Base-by-base conservation (phyloP, 2,329 filamentous ascomycete species). In the Boeremia exigua region DNA sequence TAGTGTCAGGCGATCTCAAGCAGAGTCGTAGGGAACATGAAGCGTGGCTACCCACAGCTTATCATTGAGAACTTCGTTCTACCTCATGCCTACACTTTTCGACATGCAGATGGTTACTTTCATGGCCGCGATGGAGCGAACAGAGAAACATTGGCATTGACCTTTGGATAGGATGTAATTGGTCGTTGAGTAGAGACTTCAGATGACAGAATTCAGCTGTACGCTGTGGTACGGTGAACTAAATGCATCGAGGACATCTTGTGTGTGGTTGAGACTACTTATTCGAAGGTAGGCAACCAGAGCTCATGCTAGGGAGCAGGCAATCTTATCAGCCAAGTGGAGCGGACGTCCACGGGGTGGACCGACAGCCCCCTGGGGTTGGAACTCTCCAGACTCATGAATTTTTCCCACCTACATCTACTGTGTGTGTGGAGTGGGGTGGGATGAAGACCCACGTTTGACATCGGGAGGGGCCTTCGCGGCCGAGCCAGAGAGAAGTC, bases 31-130 rank as follows among this genome's bases (percentile, higher is more conserved):
- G 14, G 49, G 17, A 56, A 38, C 9, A 59, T 66, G 61, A 54
- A 46, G 37, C 29, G 29, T 19, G 56, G 56, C 10, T 54, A 44
- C 15, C 51, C 48, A 14, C 51, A 48, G 17, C 56, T 61, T 17
- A 14, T 60, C 14, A 45, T 60, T 6, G 37, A 59, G 12, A 50
- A 61, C n/a, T 50, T 56, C 12, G 47, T 56, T 11, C 29, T 59
- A 14, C 54, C 39, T 50, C 14, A 27, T 53, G 11, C 45, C 48
- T 3, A 52, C 44, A 9, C 43, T 53, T 34, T 56, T 32, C 7
- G 58, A 50, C 46, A 48, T 61, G 46, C 27, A 59, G 32, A 54
- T 54, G 56, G 45, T 56, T 11, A 30, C 37, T 2, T 47, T 49
- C 11, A 17, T 52, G 6, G 23, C 50, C 11, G 50, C 50, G 9